These are phyloP conservation scores for Viridothelium virens DNA, from an alignment of 495 filamentous ascomycete species.

Conservation along the genomic window DNA sequence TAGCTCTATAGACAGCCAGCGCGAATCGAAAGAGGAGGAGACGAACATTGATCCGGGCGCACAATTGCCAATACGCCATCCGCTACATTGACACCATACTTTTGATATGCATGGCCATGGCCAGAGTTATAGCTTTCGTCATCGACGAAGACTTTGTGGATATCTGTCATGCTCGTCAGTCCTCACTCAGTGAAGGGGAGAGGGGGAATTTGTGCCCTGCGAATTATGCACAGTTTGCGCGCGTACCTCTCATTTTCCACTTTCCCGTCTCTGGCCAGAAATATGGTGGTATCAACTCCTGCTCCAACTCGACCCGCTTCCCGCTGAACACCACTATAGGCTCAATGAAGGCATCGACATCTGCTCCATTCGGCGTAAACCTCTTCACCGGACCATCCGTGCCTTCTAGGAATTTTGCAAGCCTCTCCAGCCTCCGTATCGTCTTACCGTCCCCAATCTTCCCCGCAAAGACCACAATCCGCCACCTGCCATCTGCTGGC, in stretches of 20 bases:
- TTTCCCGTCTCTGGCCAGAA: slow-evolving; percentile 55
- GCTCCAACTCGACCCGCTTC: slow-evolving; percentile 47
- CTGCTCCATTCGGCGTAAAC: slow-evolving; percentile 41
- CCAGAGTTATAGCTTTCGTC: slow-evolving; percentile 58
- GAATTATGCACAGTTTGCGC: not conserved
- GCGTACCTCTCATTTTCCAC: slow-evolving; percentile 51
- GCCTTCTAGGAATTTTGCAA: slow-evolving; percentile 35
- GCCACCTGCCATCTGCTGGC: slow-evolving; percentile 50
- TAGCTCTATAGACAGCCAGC: not conserved
- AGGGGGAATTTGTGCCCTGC: not conserved
- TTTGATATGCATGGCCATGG: slow-evolving; percentile 58
- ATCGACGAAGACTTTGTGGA: slow-evolving; percentile 59
- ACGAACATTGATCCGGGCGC: slow-evolving; percentile 5
- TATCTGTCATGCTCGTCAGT: slow-evolving; percentile 34
- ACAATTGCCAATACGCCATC: slow-evolving; percentile 32
- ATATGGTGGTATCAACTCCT: slow-evolving; percentile 49
- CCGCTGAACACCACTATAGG: slow-evolving; percentile 49
- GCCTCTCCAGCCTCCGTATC: slow-evolving; percentile 15
- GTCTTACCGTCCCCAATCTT: slow-evolving; percentile 37
- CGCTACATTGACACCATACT: slow-evolving; percentile 48
- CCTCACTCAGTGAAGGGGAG: not conserved
- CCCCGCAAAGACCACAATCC: slow-evolving; percentile 53
- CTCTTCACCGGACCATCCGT: slow-evolving; percentile 35
- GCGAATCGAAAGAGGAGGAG: not conserved
- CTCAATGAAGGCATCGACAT: slow-evolving; percentile 55